Base-by-base conservation (phyloP, 2,329 filamentous ascomycete species). In the Aspergillus fijiensis region DNA sequence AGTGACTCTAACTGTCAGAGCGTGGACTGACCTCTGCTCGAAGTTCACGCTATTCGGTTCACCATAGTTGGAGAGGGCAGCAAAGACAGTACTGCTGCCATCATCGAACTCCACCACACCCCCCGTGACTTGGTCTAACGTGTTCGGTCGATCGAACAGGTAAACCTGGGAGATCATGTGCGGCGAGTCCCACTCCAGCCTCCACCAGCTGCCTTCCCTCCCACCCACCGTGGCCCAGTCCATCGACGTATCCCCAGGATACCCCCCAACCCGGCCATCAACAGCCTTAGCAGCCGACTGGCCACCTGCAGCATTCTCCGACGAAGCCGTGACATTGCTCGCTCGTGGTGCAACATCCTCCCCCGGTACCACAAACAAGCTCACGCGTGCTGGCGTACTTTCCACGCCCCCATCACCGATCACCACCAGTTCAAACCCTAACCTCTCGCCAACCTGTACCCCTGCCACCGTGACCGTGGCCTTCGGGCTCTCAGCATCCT, bases 211-310 rank as follows among this genome's bases (percentile, higher is more conserved):
- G 27, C 57, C 60, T 29, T 54, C 19, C 35, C 51, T 54, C 7
- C 51, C 60, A 12, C 54, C 53, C 4, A 19, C 35, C 14, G 54
- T 62, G n/a, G 29, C 57, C 60, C 60, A 62, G 39, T 60, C 57
- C 4, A 25, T 45, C 11, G n/a, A 39, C 5, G 19, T 4, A 5
- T 31, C 10, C 49, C 47, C 60, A 14, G 60, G 58, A 45, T 55
- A 62, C 12, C 60, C 55, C 11, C 33, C 19, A 2, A 35, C 16
- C 7, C 3, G 23, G 6, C 49, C 55, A 23, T 60, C 60, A 10
- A 60, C 48, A 12, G 55, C 60, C 39, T 54, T 58, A 9, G 52
- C 35, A 21, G 55, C 51, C 7, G 49, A 49, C 31, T 62, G 58
- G 10, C 19, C 48, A 31, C 21, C 19, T 1, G 21, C 48, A 2